Evolutionary conservation across 352 stramenopile genomes (phyloP).

Genomic region (Pythium sp.): DNA sequence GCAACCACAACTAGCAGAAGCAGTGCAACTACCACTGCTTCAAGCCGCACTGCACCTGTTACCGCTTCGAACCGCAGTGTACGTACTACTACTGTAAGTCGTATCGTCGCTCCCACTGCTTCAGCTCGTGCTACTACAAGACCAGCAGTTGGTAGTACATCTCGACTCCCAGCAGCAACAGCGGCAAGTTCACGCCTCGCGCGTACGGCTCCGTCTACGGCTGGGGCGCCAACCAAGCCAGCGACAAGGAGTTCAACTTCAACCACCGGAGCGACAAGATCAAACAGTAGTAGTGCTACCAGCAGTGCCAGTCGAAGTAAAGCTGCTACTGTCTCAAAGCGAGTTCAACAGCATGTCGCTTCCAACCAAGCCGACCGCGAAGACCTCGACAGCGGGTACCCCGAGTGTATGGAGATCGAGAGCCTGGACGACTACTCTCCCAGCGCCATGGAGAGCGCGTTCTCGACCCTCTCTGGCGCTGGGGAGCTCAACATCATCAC

Average conservation of each 20-base stretch:
- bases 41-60: not conserved
- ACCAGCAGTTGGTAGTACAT: not conserved
- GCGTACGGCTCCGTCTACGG: not conserved
- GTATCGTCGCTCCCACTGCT: not conserved
- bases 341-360: not conserved
- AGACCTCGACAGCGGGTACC: constrained; percentile 12
- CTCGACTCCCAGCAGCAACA: not conserved
- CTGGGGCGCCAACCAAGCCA: not conserved
- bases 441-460: constrained; percentile 17
- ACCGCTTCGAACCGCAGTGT: too few relatives aligned
- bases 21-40: not conserved
- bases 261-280: not conserved
- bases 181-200: not conserved
- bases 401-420: constrained; percentile 14
- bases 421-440: constrained; percentile 13
- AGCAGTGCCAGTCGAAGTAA: too few relatives aligned
- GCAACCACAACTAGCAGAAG: too few relatives aligned
- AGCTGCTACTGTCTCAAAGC: not conserved
- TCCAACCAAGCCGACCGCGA: constrained; percentile 11
- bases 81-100: not conserved
- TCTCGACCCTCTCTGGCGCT: constrained; percentile 2
- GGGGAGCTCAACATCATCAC: constrained; percentile 57
- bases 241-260: not conserved
- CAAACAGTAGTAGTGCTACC: not conserved
- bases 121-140: not conserved